Evolutionary conservation across 1,284 basidiomycete species (phyloP).

Genomic region (Trichosporon faecale): DNA sequence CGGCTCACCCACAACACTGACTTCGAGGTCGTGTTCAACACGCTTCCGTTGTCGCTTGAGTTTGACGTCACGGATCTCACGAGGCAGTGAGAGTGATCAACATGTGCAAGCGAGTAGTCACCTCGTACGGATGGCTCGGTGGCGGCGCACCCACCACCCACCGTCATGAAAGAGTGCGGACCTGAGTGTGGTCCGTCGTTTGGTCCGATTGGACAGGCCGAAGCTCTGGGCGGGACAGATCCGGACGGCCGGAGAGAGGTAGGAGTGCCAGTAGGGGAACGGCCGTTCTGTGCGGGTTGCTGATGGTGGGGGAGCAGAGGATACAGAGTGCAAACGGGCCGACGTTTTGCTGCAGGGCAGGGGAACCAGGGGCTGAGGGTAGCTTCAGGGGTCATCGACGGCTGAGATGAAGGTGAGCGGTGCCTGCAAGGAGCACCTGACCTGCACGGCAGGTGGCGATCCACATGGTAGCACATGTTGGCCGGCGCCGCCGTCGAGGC

Average conservation of each 20-base stretch:
- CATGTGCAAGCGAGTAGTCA: not conserved
- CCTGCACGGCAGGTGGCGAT: constrained; percentile 6
- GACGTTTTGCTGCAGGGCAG: not conserved
- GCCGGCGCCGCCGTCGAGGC: not conserved
- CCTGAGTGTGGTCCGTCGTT: not conserved
- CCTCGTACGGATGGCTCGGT: not conserved
- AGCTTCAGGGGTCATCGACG: not conserved
- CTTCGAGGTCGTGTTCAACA: not conserved
- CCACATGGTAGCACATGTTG: constrained; percentile 11
- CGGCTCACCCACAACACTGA: not conserved
- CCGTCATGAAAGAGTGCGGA: not conserved
- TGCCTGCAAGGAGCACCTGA: constrained; percentile 6
- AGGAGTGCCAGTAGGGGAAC: not conserved
- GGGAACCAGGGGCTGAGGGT: not conserved
- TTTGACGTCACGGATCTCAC: not conserved
- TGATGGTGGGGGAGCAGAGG: not conserved
- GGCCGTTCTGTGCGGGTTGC: not conserved
- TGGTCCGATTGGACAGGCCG: not conserved
- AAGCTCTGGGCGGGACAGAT: not conserved
- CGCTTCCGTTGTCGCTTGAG: not conserved
- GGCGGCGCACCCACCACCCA: not conserved
- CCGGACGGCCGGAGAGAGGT: no score
- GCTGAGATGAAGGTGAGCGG: not conserved
- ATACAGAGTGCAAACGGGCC: not conserved
- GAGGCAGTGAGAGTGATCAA: not conserved